A percentile compares a stretch with the other conserved stretches of the same genome.
These are phyloP conservation scores for Termitomyces sp. DNA, from an alignment of 768 basidiomycete species.

Conservation along the genomic window DNA sequence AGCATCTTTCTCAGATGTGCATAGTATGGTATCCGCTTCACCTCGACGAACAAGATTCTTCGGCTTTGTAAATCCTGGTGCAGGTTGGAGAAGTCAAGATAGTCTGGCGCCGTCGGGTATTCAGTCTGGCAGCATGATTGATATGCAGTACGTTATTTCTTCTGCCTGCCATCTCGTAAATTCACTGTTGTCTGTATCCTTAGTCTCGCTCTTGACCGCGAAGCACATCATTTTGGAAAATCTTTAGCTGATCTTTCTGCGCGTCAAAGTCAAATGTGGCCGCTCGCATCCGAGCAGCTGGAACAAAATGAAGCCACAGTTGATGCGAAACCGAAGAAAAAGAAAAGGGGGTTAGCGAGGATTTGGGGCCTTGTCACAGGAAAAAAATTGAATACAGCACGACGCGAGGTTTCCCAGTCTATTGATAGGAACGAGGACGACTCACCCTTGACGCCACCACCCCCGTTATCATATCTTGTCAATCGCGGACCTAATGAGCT, in stretches of 20 bases:
- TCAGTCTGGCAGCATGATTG: conserved; percentile 78
- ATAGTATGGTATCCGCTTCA: conserved; percentile 64
- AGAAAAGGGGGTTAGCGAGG: conserved; percentile 71
- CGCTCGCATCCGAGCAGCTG: background rate
- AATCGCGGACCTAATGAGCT: conserved; percentile 49
- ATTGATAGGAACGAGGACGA: conserved; percentile 57
- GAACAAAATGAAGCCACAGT: conserved; percentile 28
- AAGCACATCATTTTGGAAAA: conserved; percentile 27
- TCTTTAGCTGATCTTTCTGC: conserved; percentile 33
- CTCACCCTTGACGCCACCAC: conserved; percentile 81
- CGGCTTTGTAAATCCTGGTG: conserved; percentile 63
- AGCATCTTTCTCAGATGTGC: conserved; percentile 76
- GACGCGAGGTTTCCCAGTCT: conserved; percentile 30
- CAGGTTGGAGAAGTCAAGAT: conserved; percentile 75
- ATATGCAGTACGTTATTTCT: conserved; percentile 74
- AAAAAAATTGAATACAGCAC: conserved; percentile 31
- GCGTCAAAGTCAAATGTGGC: conserved; percentile 53
- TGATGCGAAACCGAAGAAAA: conserved; percentile 63
- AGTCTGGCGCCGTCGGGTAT: conserved; percentile 78
- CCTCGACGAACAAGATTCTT: conserved; percentile 75
- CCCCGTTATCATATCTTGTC: conserved; percentile 86
- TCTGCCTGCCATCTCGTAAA: background rate
- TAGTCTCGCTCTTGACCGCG: conserved; percentile 77
- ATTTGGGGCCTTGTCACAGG: conserved; percentile 75
- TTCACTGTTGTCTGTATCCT: conserved; percentile 8